Conservation (phyloP, 805 yeast species). For the Suhomyces kilbournensis region DNA sequence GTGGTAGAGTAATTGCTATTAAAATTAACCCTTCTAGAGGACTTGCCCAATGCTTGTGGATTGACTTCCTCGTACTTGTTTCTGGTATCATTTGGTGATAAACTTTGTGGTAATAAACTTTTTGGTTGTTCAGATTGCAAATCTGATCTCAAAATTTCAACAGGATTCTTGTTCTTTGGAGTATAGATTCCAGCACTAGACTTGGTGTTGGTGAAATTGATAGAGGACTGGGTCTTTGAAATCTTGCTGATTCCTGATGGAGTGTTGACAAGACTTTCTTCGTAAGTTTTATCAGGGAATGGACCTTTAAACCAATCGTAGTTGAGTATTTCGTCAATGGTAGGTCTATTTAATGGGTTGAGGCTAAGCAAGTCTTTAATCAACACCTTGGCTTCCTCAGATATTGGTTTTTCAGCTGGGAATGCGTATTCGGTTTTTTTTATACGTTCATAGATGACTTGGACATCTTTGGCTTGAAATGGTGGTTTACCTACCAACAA, state of each 20-base stretch:
- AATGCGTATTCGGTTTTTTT: slow-evolving; percentile 76
- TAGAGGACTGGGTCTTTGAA: slow-evolving; percentile 57
- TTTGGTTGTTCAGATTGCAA: slow-evolving; percentile 65
- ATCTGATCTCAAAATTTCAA: slow-evolving; percentile 66
- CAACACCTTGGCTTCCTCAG: slow-evolving; percentile 68
- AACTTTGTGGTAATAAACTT: slow-evolving; percentile 77
- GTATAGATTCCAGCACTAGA: slow-evolving; percentile 60
- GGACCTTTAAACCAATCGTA: slow-evolving; percentile 86
- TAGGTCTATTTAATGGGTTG: slow-evolving; percentile 79
- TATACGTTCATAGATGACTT: slow-evolving; percentile 87
- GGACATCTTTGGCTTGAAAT: slow-evolving; percentile 93
- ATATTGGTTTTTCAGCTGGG: slow-evolving; percentile 67
- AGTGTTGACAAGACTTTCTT: slow-evolving; percentile 56
- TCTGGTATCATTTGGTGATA: slow-evolving; percentile 90
- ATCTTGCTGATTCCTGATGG: slow-evolving; percentile 58
- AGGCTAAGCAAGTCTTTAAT: slow-evolving; percentile 71
- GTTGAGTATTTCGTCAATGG: slow-evolving; percentile 70
- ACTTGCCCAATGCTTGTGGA: slow-evolving; percentile 30
- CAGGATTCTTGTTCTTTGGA: slow-evolving; percentile 56
- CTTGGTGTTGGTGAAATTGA: slow-evolving; percentile 66
- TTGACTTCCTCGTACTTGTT: slow-evolving; percentile 78
- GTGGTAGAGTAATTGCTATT: slow-evolving; percentile 37
- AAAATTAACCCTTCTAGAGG: slow-evolving; percentile 37
- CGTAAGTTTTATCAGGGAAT: slow-evolving; percentile 71
- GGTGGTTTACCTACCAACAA: slow-evolving; percentile 94